Evolutionary conservation across 148 eudicot genomes (phyloP), one percentile per base, ranked within the genome.

Genomic region (Vaccinium darrowii): DNA sequence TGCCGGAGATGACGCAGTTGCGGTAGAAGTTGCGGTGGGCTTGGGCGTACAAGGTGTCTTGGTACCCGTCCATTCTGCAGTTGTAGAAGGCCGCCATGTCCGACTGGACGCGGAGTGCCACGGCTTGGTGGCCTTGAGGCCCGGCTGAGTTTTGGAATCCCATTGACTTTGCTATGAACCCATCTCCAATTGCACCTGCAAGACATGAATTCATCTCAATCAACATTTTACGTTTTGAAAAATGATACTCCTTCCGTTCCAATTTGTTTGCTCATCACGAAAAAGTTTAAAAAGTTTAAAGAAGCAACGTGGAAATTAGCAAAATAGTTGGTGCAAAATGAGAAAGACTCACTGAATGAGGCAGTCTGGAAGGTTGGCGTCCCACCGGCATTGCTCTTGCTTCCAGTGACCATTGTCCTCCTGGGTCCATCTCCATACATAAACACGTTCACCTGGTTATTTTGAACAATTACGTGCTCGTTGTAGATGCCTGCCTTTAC

Each of bases 401-500:
- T 85, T 23, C 95, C 94, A 0, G 92, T 92, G 11, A 95, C 89
- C 53, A 95, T 89, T 3, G 98, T 91, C 63, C 57, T 88, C 9
- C 89, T 83, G 4, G 95, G 93, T 53, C 98, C 98, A 89, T 95
- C 98, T 56, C 98, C 98, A 76, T 90, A 93, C 92, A 95, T 93
- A 81, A 86, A 91, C 5, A 95, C 76, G 21, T 95, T 95, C 15
- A 83, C 67, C 51, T 86, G 85, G 11, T 89, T 86, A 86, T 93
- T 89, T 0, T 82, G 77, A n/a, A 95, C 79, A 0, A 84, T 86
- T 3, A 95, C 82, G 12, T 91, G 86, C 73, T 95, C 95, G 18
- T 90, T 76, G 14, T 95, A 93, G 12, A 90, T 65, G 18, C 98
- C 98, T 0, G 93, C 91, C 86, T 93, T 93, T 0, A 95, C 92